Percentiles rank a stretch among this genome's conserved stretches.
Conservation (phyloP, 2,329 filamentous ascomycete species). For the Colletotrichum cereale region DNA sequence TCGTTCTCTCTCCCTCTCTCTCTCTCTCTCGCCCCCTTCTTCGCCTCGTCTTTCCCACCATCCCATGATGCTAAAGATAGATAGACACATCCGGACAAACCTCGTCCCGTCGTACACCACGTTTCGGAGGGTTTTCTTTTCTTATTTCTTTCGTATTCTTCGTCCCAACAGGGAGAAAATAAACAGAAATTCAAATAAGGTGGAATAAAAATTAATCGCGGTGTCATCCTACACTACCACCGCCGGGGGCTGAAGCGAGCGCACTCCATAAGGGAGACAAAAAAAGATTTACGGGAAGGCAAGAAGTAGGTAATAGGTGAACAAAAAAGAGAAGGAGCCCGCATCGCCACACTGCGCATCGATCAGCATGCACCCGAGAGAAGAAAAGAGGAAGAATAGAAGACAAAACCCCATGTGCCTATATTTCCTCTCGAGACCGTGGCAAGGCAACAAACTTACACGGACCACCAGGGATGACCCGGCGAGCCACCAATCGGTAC, state of each 20-base stretch:
- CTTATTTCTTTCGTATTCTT: background rate
- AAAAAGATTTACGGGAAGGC: too few species aligned
- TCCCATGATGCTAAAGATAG: slow-evolving; percentile 4
- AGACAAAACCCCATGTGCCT: background rate
- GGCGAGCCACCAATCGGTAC: background rate
- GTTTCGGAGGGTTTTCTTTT: background rate
- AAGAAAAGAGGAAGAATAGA: too few species aligned
- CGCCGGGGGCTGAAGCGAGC: too few species aligned
- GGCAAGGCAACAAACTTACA: background rate
- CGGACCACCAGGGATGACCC: background rate
- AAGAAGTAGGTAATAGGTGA: too few species aligned
- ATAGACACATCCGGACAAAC: background rate
- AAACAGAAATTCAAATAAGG: too few species aligned
- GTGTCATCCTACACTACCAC: too few species aligned
- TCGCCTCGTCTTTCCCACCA: background rate
- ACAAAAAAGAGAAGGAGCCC: background rate
- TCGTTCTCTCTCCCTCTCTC: background rate
- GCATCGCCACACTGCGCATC: background rate
- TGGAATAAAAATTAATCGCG: background rate
- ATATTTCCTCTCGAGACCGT: background rate
- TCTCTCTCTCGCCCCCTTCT: background rate
- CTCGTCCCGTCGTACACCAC: background rate
- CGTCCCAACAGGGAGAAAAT: background rate
- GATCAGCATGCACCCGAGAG: too few species aligned
- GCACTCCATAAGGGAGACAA: too few species aligned